A percentile compares a stretch with the other conserved stretches of the same genome.
Conservation (phyloP, 108 stramenopile genomes). For the Mediolabrus comicus region DNA sequence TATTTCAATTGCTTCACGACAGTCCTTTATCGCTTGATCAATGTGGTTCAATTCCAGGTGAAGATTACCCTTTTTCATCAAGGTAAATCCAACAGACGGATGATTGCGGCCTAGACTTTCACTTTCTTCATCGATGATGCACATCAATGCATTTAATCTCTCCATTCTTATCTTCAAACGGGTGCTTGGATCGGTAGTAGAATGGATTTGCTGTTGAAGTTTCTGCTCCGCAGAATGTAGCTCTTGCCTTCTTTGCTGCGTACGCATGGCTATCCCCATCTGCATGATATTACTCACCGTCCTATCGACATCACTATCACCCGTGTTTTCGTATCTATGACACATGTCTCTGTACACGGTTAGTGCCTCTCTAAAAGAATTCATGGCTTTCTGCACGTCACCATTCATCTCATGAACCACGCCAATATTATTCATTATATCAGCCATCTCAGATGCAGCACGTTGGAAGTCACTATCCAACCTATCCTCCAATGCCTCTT, state of each 20-base stretch:
- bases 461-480: constrained; percentile 14
- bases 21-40: constrained; percentile 42
- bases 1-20: constrained; percentile 30
- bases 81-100: constrained; percentile 38
- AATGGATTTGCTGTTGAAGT: constrained; percentile 11
- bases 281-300: constrained; percentile 47
- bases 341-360: constrained; percentile 39
- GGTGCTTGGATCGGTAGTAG: not conserved
- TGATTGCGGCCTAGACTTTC: constrained; percentile 42
- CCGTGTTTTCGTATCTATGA: constrained; percentile 41
- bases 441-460: constrained; percentile 37
- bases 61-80: constrained; percentile 38
- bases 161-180: constrained; percentile 30
- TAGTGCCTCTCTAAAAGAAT: constrained; percentile 39
- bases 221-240: constrained; percentile 34
- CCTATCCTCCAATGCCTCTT: constrained; percentile 35
- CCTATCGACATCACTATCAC: constrained; percentile 41
- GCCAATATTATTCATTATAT: constrained; percentile 44
- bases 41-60: constrained; percentile 45
- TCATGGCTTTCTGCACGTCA: constrained; percentile 26
- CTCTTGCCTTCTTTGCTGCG: constrained; percentile 24
- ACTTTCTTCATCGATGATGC: constrained; percentile 37
- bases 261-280: constrained; percentile 39
- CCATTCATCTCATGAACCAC: constrained; percentile 40
- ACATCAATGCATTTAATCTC: constrained; percentile 29